phyloP scores from a whole-genome alignment of 345 rosid genomes.

The Salix exigua region DNA sequence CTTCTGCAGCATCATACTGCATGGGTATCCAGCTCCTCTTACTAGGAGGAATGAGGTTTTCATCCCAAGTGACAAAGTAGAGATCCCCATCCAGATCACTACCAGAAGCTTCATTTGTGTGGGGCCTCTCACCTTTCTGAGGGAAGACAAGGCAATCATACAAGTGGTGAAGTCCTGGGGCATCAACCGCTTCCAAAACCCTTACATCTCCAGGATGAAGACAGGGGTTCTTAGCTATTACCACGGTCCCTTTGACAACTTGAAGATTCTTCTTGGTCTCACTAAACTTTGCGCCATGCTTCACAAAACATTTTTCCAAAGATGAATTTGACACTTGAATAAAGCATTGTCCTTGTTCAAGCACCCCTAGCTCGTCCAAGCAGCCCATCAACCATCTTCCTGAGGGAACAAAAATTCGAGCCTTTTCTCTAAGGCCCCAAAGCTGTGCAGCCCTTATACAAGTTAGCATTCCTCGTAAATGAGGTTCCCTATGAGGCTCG shows the following conservation, averaged over 20 bases:
- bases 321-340: conserved; percentile 77
- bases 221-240: conserved; percentile 83
- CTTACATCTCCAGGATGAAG: conserved; percentile 93
- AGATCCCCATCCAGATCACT: conserved; percentile 97
- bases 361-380: conserved; percentile 76
- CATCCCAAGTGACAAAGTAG: conserved; percentile 92
- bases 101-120: conserved; percentile 89
- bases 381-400: conserved; percentile 98
- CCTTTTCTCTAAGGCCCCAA: conserved; percentile 79
- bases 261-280: conserved; percentile 47
- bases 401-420: conserved; percentile 71
- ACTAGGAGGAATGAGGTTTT: conserved; percentile 72
- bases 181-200: conserved; percentile 88
- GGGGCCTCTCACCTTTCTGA: conserved; percentile 86
- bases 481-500: conserved; percentile 70
- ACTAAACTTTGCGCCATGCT: conserved; percentile 69
- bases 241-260: conserved; percentile 64
- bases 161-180: conserved; percentile 60
- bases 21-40: conserved; percentile 67
- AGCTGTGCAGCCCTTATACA: conserved; percentile 83
- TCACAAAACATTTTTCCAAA: conserved; percentile 62
- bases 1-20: conserved; percentile 54
- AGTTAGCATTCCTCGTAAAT: conserved; percentile 76
- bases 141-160: conserved; percentile 90
- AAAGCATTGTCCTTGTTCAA: conserved; percentile 85